Evolutionary conservation across 129 eudicot species (phyloP), one percentile per base, ranked within the genome.

Genomic region (Kitagawia praeruptora): DNA sequence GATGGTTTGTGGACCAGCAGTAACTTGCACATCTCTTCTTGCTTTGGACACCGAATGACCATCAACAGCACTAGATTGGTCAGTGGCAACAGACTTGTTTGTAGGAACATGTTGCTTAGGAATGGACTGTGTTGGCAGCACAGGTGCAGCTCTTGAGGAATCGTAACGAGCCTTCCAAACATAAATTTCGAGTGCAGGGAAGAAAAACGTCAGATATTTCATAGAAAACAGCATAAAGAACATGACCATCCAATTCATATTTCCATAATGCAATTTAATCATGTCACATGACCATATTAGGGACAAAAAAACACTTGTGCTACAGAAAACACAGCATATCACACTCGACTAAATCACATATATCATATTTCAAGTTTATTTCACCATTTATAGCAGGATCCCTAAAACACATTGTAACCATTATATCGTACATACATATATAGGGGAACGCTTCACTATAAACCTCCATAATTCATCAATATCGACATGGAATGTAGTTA

Each of bases 71-170:
- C 44, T 89, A 19, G 90, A 79, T 76, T 85, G 88, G 56, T 89
- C 87, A 72, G 44, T 39, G 14, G 79, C 41, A 23, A 84, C 83
- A 6, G 63, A 81, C 75, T 87, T 92, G 77, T 85, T 87, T 76
- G 85, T 92, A 9, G 96, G 88, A 74, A 89, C 38, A 7, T 82
- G 88, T 69, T 87, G 92, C 77, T 88, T 92, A 23, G 91, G 90
- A 49, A 76, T 49, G 11, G 85, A 79, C 40, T 89, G 96, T 80
- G 79, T 81, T 76, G 88, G 93, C 78, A 81, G 23, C 42, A 82
- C n/a, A 54, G 90, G 78, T 41, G 83, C 67, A 23, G 90, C 86
- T 81, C 83, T 90, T 74, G 79, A 45, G 19, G 96, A 78, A 49
- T 83, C 90, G 75, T 83, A 85, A 15, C 84, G 92, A 42, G 94